Conservation (phyloP, 139 green algal species). For the Micractinium sp. region DNA sequence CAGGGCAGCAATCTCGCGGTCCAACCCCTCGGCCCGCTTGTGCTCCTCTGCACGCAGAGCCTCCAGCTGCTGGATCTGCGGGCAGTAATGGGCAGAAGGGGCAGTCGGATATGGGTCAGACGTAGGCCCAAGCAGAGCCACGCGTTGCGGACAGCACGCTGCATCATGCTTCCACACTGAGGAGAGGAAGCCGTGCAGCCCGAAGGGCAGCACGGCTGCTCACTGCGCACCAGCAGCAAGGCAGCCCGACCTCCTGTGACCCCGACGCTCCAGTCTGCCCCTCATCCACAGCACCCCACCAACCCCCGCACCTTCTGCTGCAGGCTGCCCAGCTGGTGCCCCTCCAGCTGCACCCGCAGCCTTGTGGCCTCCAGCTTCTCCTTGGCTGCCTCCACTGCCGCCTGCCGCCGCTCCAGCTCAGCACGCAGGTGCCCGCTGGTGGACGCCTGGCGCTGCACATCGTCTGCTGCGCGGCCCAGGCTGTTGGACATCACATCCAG, state of each 20-base stretch:
- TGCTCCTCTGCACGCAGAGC: not conserved
- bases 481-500: slow-evolving; percentile 17
- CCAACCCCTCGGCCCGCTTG: not conserved
- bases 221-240: too few species aligned
- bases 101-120: not conserved
- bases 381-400: not conserved
- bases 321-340: slow-evolving; percentile 22
- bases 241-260: too few species aligned
- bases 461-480: not conserved
- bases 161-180: too few species aligned
- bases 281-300: not conserved
- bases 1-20: slow-evolving; percentile 15
- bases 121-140: not conserved
- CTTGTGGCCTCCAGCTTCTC: not conserved
- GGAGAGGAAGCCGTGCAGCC: too few species aligned
- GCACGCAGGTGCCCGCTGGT: slow-evolving; percentile 9
- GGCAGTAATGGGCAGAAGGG: not conserved
- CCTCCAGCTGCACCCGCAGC: slow-evolving; percentile 23
- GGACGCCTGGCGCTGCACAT: not conserved
- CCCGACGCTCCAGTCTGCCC: not conserved
- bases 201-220: too few species aligned
- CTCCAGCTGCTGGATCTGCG: slow-evolving; percentile 31
- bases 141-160: too few species aligned
- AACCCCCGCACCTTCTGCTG: slow-evolving; percentile 6
- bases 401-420: slow-evolving; percentile 4